Percentiles rank a stretch among this genome's conserved stretches.
These are phyloP conservation scores for Amaranthus cruentus DNA, from an alignment of 148 eudicot species.

Conservation along the genomic window DNA sequence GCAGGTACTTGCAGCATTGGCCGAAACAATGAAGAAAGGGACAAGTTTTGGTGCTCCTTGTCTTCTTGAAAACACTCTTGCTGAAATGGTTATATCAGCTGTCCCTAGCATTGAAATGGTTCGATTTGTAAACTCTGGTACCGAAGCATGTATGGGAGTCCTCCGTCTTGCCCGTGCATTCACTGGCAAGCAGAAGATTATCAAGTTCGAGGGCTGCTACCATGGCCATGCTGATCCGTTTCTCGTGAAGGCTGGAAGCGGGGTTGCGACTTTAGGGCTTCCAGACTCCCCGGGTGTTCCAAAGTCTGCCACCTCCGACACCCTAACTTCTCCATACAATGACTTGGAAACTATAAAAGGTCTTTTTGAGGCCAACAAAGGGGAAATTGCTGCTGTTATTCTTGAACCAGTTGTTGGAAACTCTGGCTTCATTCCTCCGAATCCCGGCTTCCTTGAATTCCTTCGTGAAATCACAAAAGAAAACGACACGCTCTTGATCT, in stretches of 20 bases:
- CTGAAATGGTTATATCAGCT: slow-evolving; percentile 93
- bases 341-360: slow-evolving; percentile 51
- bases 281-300: slow-evolving; percentile 98
- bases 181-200: slow-evolving; percentile 66
- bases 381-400: slow-evolving; percentile 82
- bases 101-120: slow-evolving; percentile 98
- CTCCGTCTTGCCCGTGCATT: slow-evolving; percentile 93
- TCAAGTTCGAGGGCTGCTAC: slow-evolving; percentile 98
- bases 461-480: slow-evolving; percentile 59
- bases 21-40: slow-evolving; percentile 95
- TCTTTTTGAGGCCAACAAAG: slow-evolving; percentile 61
- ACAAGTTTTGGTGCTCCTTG: slow-evolving; percentile 99
- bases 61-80: slow-evolving; percentile 80
- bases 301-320: slow-evolving; percentile 62
- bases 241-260: slow-evolving; percentile 92
- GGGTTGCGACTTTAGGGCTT: slow-evolving; percentile 94
- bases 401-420: slow-evolving; percentile 96
- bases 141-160: slow-evolving; percentile 97
- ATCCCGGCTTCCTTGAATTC: slow-evolving; percentile 61
- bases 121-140: slow-evolving; percentile 94
- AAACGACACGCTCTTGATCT: slow-evolving; percentile 68
- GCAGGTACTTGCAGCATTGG: slow-evolving; percentile 90
- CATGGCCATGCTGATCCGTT: slow-evolving; percentile 97
- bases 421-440: slow-evolving; percentile 79
- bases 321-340: slow-evolving; percentile 76